Conservation (phyloP, 2,329 filamentous ascomycete species). For the Ilyonectria destructans region DNA sequence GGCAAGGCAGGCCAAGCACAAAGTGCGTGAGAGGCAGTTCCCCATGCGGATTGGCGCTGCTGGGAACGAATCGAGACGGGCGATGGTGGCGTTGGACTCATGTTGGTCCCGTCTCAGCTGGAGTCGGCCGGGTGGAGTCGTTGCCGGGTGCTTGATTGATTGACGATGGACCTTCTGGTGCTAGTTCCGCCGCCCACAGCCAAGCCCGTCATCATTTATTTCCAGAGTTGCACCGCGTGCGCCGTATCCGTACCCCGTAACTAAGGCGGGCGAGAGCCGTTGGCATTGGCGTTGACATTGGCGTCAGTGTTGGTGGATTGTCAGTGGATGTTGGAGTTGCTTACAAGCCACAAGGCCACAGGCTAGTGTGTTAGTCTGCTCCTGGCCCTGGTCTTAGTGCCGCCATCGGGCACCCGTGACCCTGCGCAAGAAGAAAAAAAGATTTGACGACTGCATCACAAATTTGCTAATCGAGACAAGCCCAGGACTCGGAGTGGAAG, state of each 20-base stretch:
- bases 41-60: background rate
- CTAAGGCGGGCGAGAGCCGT: background rate
- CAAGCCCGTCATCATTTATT: slow-evolving; percentile 6
- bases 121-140: slow-evolving; percentile 5
- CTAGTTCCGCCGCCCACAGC: background rate
- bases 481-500: background rate
- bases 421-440: background rate
- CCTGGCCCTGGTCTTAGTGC: slow-evolving; percentile 1
- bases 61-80: background rate
- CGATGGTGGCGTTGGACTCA: slow-evolving; percentile 6
- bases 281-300: background rate
- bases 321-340: background rate
- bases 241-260: background rate
- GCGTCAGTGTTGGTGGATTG: background rate
- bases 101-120: slow-evolving; percentile 29
- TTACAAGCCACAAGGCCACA: background rate
- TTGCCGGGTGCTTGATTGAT: background rate
- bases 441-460: too few species aligned
- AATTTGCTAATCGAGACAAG: background rate
- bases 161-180: slow-evolving; percentile 1
- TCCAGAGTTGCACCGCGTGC: background rate
- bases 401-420: background rate
- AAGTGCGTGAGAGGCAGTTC: background rate
- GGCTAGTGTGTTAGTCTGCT: background rate
- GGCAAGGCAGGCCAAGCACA: background rate